Percentiles rank a stretch among this genome's conserved stretches.
Evolutionary conservation across 2,329 filamentous ascomycete genomes (phyloP).

Genomic region (Xylaria sp.): DNA sequence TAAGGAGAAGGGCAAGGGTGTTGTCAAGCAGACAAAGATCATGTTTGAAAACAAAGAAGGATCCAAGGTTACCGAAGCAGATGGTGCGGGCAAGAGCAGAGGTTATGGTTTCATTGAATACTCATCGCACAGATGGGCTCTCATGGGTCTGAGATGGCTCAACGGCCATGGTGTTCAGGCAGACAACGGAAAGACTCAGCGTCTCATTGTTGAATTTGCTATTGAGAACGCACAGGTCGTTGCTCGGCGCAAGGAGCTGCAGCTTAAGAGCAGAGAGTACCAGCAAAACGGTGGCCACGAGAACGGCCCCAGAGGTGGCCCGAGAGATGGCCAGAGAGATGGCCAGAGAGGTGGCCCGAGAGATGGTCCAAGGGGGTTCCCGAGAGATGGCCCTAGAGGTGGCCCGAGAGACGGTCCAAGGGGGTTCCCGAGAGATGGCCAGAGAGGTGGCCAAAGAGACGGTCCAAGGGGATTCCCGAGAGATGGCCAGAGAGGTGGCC

Average conservation of each 20-base stretch:
- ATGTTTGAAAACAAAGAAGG: conserved; percentile 87
- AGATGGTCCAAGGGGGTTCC: neutral
- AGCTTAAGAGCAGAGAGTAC: conserved; percentile 25
- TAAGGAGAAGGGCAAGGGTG: conserved; percentile 74
- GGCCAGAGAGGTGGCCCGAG: no score
- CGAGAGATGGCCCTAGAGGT: conserved; percentile 11
- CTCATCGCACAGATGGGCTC: conserved; percentile 82
- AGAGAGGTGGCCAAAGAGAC: no score
- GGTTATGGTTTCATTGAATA: conserved; percentile 99
- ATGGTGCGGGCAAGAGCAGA: conserved; percentile 74
- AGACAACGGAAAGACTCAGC: conserved; percentile 70
- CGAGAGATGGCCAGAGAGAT: no score
- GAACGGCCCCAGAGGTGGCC: neutral
- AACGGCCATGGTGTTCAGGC: conserved; percentile 67
- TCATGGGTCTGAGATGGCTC: conserved; percentile 91
- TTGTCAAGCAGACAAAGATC: conserved; percentile 90
- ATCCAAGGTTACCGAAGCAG: conserved; percentile 71
- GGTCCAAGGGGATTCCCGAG: neutral
- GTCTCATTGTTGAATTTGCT: conserved; percentile 91
- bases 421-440: no score
- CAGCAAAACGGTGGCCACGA: conserved; percentile 10
- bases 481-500: no score
- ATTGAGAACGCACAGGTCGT: conserved; percentile 98
- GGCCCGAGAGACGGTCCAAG: no score
- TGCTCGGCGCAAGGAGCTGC: conserved; percentile 63